Base-by-base conservation (phyloP, 2,329 filamentous ascomycete genomes). In the Cryoendolithus antarcticus region DNA sequence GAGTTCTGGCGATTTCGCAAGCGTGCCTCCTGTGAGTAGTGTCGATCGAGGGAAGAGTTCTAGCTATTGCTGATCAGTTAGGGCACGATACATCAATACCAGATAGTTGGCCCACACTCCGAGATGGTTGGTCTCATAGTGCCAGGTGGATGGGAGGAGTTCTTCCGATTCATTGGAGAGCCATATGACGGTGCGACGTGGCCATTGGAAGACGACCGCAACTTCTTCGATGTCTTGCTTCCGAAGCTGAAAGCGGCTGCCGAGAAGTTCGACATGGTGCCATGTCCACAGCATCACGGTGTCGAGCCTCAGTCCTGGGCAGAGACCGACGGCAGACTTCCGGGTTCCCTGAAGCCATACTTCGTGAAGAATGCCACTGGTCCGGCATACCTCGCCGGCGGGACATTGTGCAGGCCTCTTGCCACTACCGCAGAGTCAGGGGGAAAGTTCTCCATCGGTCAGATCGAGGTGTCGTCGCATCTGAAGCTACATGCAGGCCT, bases 111-210 rank as follows among this genome's bases (percentile, higher is more conserved):
- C 1, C 62, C 69, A 0, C 69, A 75, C 44, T 71, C 70, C 2
- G 73, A 76, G 44, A 65, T 65, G 12, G 56, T 71, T 1, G 71
- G 72, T 9, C 54, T 77, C 3, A 68, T 76, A 21, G 69, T 69
- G 0, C 72, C 72, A 0, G 72, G 71, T 4, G 71, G 72, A 49
- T 76, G 72, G 73, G 60, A 74, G 21, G 71, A 76, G 47, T 76
- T 77, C 59, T 77, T 76, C 59, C 65, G 72, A 36, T 69, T 72
- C 49, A 65, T 76, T 6, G 65, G 64, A 21, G 72, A 76, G 51
- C 59, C 67, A 0, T 75, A 69, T 40, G 45, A 57, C 3, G 71
- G 72, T 1, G 49, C 52, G 2, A 38, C 46, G 12, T 63, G 71
- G 10, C 72, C 72, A 1, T 65, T 72, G 37, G 53, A 58, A 29